Base-by-base conservation (phyloP, 768 basidiomycete genomes). In the Russula emetica region DNA sequence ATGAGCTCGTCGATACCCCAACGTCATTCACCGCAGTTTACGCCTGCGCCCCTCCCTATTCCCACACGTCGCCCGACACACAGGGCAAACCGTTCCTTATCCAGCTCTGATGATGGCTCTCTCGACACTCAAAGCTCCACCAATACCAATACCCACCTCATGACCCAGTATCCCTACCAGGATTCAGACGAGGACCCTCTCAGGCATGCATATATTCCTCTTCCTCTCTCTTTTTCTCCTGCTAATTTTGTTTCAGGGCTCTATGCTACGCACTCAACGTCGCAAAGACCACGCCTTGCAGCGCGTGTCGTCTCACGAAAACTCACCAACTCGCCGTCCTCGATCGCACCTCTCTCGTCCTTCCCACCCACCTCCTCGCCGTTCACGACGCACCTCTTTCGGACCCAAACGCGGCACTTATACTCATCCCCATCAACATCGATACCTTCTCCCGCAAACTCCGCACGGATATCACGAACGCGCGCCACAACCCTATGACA, bases 101-200 rank as follows among this genome's bases (percentile, higher is more conserved):
- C 44, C 42, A 61, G 60, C 50, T 54, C 64, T 3, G 59, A 61
- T 9, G 60, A 59, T 38, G 53, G 44, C 26, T 60, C 51, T 2
- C 20, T 30, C 24, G 61, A 59, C 28, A 56, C 24, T 26, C 8
- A 20, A 6, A 60, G 36, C 16, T 22, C 22, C 26, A 50, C 8
- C 18, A 13, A 32, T n/a, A 44, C 5, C 49, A 45, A 36, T n/a
- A 9, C 40, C 22, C 32, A 59, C 32, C 14, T 45, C 53, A 66
- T 68, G 64, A 62, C 64, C 28, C 67, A 62, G 28, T 55, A 61
- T 53, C 64, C 66, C 22, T 58, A 63, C 45, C 56, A 59, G 55
- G 55, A 49, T 50, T 52, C 44, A 0, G 67, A 68, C 44, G 67
- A 66, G 58, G 61, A 68, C 55, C 60, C 67, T 7, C 55, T 66